Base-by-base conservation (phyloP, 2,329 filamentous ascomycete species). In the Dactylellina haptotyla region DNA sequence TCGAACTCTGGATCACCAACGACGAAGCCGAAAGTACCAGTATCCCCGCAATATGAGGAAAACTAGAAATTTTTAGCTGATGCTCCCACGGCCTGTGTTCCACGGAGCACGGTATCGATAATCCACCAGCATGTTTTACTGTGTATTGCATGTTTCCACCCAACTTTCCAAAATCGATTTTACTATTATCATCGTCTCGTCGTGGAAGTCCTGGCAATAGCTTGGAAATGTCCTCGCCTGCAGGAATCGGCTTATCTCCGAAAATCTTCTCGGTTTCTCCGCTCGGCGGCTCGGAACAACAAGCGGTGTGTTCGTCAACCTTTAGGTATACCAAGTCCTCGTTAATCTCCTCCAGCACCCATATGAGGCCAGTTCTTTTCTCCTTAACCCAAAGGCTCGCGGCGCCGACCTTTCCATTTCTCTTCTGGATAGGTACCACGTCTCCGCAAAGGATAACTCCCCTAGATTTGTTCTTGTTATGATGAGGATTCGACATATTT, bases 301-400 rank as follows among this genome's bases (percentile, higher is more conserved):
- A 62, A 1, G 43, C 41, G 12, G 43, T 20, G 20, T 61, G 48
- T 6, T 69, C 65, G 12, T 75, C 77, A 34, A 75, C 61, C 30
- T 76, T 75, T 1, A 99, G 82, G 73, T 88, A 87, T 2, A 91
- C 93, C 39, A 95, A 89, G 80, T 99, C 93, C 81, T 99, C 95
- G 63, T 94, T 92, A 73, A 99, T 98, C 81, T 99, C 95, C 80
- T 99, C 95, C 1, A 99, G 83, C 6, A 99, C 95, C 95, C 95
- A 99, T 72, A 99, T 98, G 71, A 99, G 82, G 8, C 94, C 93
- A 58, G 92, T 89, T 53, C 90, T 87, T 81, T 99, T 99, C 81
- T 99, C 95, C 83, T 99, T 99, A 2, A 99, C 95, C 95, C 95
- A 99, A 39, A 99, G 83, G 81, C 93, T 98, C 37, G 95, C 95